Base-by-base conservation (phyloP, 2,329 filamentous ascomycete species). In the Fusarium metavorans region DNA sequence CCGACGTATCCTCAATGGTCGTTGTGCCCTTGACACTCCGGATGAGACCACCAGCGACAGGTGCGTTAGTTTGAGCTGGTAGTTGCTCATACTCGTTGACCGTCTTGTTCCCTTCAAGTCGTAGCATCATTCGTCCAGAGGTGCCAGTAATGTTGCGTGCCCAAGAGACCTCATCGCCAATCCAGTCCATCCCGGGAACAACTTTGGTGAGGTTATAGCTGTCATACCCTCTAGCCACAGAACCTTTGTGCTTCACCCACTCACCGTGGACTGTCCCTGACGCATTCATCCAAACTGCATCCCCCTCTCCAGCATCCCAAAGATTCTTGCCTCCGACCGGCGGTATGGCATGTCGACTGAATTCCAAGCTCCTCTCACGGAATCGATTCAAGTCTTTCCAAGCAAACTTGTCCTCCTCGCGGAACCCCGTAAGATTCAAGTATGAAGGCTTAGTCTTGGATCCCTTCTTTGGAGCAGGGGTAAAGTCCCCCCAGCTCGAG, bases 71-170 rank as follows among this genome's bases (percentile, higher is more conserved):
- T 27, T 81, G 80, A 20, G 73, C 71, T 25, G 82, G 71, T 16
- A 82, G 76, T 66, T 87, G 83, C 63, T 85, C 84, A 64, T 88
- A 88, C 25, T 83, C 82, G 3, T 82, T 79, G n/a, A 84, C 80
- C 25, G 86, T 86, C 67, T 85, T 84, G 78, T 91, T 89, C 18
- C 90, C 89, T 54, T 97, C 85, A 64, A 85, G 75, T 16, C 92
- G 89, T 67, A 98, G 80, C 70, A 92, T 88, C 70, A 97, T 88
- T 70, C 89, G 91, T 16, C 94, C 94, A 58, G 90, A 87, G 2
- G 82, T 80, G 2, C 94, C 94, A 0, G 95, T 98, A 68, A 97
- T 87, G 82, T 98, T 98, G 72, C 94, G 90, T 30, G 90, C 90
- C 88, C 94, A 98, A 16, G 91, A 88, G 32, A 85, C 83, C 50